A percentile compares a stretch with the other conserved stretches of the same genome.
phyloP scores from a whole-genome alignment of 1,139 yeast species.

The Hyphopichia burtonii region DNA sequence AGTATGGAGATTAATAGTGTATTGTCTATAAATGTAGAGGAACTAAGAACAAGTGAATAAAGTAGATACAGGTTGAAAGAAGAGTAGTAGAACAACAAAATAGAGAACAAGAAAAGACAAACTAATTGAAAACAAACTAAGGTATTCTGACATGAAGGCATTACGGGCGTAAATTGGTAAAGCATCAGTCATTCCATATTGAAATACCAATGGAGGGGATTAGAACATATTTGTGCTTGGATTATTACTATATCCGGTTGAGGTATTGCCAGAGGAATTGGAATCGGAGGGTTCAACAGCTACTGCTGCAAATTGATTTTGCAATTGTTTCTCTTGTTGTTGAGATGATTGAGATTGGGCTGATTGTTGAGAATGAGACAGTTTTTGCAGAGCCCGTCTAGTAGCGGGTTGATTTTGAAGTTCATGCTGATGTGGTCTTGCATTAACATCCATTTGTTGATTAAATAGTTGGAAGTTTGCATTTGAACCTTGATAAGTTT shows the following conservation, averaged over 20 bases:
- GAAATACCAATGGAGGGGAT: neutral
- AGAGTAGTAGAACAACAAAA: neutral
- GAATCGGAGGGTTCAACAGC: neutral
- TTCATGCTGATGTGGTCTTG: constrained; percentile 3
- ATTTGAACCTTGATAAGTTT: neutral
- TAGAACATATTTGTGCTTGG: neutral
- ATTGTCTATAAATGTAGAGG: too few relatives aligned
- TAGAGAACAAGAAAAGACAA: neutral
- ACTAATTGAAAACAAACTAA: neutral
- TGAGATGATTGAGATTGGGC: neutral
- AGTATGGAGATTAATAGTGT: too few relatives aligned
- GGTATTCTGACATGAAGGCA: neutral
- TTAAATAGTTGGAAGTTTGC: constrained; percentile 1
- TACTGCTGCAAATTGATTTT: neutral
- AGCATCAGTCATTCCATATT: neutral
- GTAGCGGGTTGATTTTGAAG: neutral
- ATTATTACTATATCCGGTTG: neutral
- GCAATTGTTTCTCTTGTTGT: constrained; percentile 1
- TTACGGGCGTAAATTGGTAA: neutral
- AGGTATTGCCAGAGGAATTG: neutral
- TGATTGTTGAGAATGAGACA: neutral
- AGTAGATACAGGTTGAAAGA: neutral
- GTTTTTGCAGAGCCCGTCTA: neutral
- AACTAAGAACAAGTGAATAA: too few relatives aligned
- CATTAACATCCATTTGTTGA: constrained; percentile 2